Evolutionary conservation across 768 basidiomycete species (phyloP).

Genomic region (Megacollybia marginata): DNA sequence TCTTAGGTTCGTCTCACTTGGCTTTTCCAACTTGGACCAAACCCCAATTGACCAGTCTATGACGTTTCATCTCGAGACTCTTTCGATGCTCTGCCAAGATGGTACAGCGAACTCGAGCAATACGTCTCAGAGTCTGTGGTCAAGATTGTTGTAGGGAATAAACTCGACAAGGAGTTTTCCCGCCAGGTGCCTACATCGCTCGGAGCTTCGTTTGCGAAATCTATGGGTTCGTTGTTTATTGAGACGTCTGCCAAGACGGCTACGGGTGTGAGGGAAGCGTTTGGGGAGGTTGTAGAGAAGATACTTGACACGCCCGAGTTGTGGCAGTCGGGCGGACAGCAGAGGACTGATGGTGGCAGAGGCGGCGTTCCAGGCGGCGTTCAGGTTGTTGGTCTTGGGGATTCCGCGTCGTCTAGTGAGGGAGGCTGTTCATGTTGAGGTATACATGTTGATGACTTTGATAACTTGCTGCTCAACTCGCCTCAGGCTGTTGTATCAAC

Average conservation of each 20-base stretch:
- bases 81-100: slow-evolving; percentile 89
- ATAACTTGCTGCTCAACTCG: no score
- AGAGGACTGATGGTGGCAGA: slow-evolving; percentile 29
- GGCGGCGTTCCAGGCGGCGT: slow-evolving; percentile 47
- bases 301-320: slow-evolving; percentile 81
- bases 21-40: background rate
- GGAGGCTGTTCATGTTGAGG: slow-evolving; percentile 24
- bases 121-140: slow-evolving; percentile 83
- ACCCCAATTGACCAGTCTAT: slow-evolving; percentile 54
- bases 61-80: slow-evolving; percentile 91
- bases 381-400: slow-evolving; percentile 33
- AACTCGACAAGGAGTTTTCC: slow-evolving; percentile 93
- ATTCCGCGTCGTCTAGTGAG: slow-evolving; percentile 10
- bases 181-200: slow-evolving; percentile 79
- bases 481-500: no score
- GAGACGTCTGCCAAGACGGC: slow-evolving; percentile 93
- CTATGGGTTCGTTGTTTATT: slow-evolving; percentile 81
- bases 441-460: no score
- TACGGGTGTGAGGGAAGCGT: slow-evolving; percentile 70
- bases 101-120: slow-evolving; percentile 90
- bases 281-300: slow-evolving; percentile 66
- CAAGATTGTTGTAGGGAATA: slow-evolving; percentile 93
- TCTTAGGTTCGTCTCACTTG: slow-evolving; percentile 44
- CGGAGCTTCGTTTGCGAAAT: slow-evolving; percentile 70
- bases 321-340: slow-evolving; percentile 40